These are phyloP conservation scores for Suillus placidus DNA, from an alignment of 768 basidiomycete species.

Conservation along the genomic window DNA sequence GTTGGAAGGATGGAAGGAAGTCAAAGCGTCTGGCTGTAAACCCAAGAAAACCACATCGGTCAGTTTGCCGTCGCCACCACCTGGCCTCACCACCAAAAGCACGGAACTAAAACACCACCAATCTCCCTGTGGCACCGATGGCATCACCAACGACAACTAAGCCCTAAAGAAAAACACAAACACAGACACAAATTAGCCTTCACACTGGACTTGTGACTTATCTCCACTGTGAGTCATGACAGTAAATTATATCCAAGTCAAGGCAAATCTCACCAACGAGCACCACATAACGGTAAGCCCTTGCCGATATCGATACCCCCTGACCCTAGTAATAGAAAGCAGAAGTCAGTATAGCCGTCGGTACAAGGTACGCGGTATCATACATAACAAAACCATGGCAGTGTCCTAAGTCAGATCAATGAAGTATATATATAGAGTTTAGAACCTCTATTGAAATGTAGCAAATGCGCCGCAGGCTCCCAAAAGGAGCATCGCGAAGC, in stretches of 20 bases:
- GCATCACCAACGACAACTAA: not conserved
- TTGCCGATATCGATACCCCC: not conserved
- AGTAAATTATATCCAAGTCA: not conserved
- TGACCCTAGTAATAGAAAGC: not conserved
- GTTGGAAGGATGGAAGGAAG: not conserved
- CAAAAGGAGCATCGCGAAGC: too few species aligned
- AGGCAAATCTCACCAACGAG: not conserved
- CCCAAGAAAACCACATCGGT: not conserved
- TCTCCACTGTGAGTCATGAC: not conserved
- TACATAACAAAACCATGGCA: not conserved
- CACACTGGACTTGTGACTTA: not conserved
- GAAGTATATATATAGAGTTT: too few species aligned
- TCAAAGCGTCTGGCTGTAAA: not conserved
- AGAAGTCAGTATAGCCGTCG: not conserved
- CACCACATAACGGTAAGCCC: not conserved
- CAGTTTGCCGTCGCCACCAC: not conserved
- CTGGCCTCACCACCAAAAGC: not conserved
- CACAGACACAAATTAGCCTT: not conserved
- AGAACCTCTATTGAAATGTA: too few species aligned
- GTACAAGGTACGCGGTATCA: not conserved
- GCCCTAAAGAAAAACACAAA: not conserved
- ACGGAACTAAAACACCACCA: not conserved
- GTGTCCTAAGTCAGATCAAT: too few species aligned
- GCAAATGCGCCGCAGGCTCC: too few species aligned
- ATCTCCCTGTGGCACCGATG: not conserved